These are phyloP conservation scores for Aureobasidium pullulans DNA, from an alignment of 2,329 filamentous ascomycete genomes.

Conservation along the genomic window DNA sequence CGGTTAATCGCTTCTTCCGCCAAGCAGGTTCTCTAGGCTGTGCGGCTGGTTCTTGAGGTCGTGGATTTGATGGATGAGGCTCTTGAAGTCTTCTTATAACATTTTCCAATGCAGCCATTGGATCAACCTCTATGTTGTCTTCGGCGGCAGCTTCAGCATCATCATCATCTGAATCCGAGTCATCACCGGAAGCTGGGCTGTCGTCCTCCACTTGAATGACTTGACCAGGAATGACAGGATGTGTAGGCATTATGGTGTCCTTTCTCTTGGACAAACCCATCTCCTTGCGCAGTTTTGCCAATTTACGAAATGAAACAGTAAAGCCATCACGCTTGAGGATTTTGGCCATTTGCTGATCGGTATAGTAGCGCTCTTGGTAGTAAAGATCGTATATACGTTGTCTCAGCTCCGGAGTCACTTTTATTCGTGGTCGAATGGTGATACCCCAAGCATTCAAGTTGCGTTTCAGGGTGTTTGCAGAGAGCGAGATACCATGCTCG, in stretches of 20 bases:
- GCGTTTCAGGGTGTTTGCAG: slow-evolving; percentile 4
- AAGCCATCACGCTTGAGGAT: slow-evolving; percentile 7
- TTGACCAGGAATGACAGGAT: slow-evolving; percentile 1
- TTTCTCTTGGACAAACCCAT: slow-evolving; percentile 5
- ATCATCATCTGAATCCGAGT: background rate
- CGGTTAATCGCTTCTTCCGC: background rate
- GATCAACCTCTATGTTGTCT: background rate
- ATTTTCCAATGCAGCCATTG: background rate
- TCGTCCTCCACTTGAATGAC: background rate
- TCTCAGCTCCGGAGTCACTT: slow-evolving; percentile 8
- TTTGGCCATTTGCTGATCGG: slow-evolving; percentile 7
- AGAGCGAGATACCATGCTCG: background rate
- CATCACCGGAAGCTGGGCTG: background rate
- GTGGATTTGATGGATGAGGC: background rate
- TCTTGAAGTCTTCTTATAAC: background rate
- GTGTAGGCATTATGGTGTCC: background rate
- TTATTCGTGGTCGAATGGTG: background rate
- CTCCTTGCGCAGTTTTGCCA: slow-evolving; percentile 1
- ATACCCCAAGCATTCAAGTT: slow-evolving; percentile 4
- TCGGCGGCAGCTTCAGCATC: background rate
- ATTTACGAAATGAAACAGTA: background rate
- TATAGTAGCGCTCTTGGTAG: slow-evolving; percentile 8
- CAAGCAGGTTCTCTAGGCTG: background rate
- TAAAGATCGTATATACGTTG: slow-evolving; percentile 4
- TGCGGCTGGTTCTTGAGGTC: background rate